Base-by-base conservation (phyloP, 1,139 yeast genomes). In the Pichiaceae sp. region DNA sequence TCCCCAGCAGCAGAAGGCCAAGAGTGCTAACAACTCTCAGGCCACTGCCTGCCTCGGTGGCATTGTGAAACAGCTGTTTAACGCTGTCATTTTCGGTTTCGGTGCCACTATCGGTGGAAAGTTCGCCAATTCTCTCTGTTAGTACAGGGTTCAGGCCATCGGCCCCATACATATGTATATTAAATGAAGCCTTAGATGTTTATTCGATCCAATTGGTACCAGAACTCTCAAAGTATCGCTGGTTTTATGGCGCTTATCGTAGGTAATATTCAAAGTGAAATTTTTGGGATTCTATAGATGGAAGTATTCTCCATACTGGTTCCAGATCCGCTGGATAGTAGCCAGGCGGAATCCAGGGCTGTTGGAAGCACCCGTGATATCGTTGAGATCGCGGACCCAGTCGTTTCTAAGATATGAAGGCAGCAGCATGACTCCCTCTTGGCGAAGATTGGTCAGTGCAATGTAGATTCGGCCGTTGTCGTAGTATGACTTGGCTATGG, bases 71-170 rank as follows among this genome's bases (percentile, higher is more conserved):
- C 80, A 82, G 59, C 64, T 86, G 40, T 95, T 95, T 35, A 78
- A 85, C 49, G 94, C 95, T 12, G 87, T 91, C 21, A 73, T 86
- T 39, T 86, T 84, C 49, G 96, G 96, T 58, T 96, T 95, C 21
- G 96, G 96, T 65, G 95, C 96, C 32, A 80, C 95, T 2, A 66
- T 86, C 38, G 96, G 96, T 51, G 72, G 87, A 33, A 86, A 84
- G 51, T 49, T 87, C 40, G 86, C 87, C 44, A 78, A 84, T 60
- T 72, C 82, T 38, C 81, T 86, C 41, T 80, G 83, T 16, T 28
- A 16, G 12, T 14, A 9, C 15, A 18, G 26, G 9, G 19, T 3
- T 5, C 15, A 2, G 19, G n/a, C 15, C 20, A 11, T 8, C 12
- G 9, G 9, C 6, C 33, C n/a, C n/a, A n/a, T 17, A 11, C 14